A percentile compares a stretch with the other conserved stretches of the same genome.
phyloP scores from a whole-genome alignment of 495 filamentous ascomycete genomes.

The Penicillium coffeae region DNA sequence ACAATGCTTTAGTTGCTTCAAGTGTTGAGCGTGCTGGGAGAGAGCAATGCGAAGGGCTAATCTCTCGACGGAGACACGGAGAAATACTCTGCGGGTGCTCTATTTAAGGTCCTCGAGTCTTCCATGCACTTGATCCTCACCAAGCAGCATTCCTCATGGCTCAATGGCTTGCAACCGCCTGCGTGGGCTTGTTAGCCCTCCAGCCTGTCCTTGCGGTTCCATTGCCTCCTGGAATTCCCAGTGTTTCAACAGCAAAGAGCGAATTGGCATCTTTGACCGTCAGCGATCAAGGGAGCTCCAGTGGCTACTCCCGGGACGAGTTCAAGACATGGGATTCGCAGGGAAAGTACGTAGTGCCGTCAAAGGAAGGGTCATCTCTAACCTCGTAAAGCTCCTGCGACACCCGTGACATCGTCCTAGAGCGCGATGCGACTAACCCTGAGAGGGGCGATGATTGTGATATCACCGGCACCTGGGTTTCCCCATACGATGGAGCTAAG shows the following conservation, averaged over 20 bases:
- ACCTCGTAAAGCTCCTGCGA: conserved; percentile 41
- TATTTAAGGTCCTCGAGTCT: too few species aligned
- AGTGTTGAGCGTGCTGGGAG: too few species aligned
- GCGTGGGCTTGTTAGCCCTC: conserved; percentile 12
- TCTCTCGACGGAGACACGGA: background rate
- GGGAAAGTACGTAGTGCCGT: conserved; percentile 13
- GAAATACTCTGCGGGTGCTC: background rate
- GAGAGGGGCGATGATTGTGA: conserved; percentile 47
- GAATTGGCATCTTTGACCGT: conserved; percentile 54
- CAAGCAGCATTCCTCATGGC: too few species aligned
- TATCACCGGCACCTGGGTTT: conserved; percentile 58
- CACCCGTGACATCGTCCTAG: conserved; percentile 62
- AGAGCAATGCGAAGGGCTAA: too few species aligned
- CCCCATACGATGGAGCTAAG: conserved; percentile 64
- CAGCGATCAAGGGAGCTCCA: conserved; percentile 47
- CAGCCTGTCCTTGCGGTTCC: conserved; percentile 12
- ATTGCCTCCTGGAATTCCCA: conserved; percentile 56
- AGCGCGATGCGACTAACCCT: conserved; percentile 62
- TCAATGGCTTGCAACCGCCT: background rate
- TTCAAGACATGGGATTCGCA: conserved; percentile 69
- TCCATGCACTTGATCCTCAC: too few species aligned
- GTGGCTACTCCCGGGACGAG: conserved; percentile 55
- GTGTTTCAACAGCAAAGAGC: conserved; percentile 45
- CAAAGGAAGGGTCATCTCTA: too few species aligned
- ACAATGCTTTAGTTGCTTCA: background rate